Conservation (phyloP, 805 yeast species). For the Yamadazyma laniorum region DNA sequence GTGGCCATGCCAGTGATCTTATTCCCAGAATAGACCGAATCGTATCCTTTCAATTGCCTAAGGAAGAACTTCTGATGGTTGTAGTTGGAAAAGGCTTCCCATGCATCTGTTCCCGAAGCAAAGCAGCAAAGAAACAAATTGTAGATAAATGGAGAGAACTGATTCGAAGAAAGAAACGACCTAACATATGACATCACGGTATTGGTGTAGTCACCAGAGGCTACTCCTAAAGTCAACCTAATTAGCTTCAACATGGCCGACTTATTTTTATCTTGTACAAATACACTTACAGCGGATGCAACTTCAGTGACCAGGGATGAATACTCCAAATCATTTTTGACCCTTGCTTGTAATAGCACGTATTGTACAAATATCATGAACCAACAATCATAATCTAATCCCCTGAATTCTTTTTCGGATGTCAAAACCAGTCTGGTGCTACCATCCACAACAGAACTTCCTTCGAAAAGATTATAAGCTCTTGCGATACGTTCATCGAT, state of each 20-base stretch:
- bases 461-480: constrained; percentile 64
- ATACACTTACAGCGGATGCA: constrained; percentile 77
- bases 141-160: constrained; percentile 69
- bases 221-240: constrained; percentile 56
- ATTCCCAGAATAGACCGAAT: constrained; percentile 54
- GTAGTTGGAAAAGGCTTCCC: constrained; percentile 65
- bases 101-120: constrained; percentile 56
- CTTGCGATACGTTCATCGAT: constrained; percentile 73
- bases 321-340: constrained; percentile 60
- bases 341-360: constrained; percentile 63
- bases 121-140: constrained; percentile 67
- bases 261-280: constrained; percentile 60
- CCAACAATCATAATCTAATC: constrained; percentile 78
- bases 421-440: constrained; percentile 37
- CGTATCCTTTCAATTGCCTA: constrained; percentile 87
- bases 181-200: constrained; percentile 58
- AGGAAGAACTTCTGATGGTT: constrained; percentile 88
- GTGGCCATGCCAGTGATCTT: constrained; percentile 78
- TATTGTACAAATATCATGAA: constrained; percentile 79
- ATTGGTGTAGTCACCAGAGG: constrained; percentile 49
- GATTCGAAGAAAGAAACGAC: constrained; percentile 61
- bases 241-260: constrained; percentile 62
- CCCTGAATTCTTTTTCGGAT: constrained; percentile 65
- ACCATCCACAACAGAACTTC: constrained; percentile 31
- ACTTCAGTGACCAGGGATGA: constrained; percentile 57